Base-by-base conservation (phyloP, 257 asterid species). In the Nicotiana noctiflora region DNA sequence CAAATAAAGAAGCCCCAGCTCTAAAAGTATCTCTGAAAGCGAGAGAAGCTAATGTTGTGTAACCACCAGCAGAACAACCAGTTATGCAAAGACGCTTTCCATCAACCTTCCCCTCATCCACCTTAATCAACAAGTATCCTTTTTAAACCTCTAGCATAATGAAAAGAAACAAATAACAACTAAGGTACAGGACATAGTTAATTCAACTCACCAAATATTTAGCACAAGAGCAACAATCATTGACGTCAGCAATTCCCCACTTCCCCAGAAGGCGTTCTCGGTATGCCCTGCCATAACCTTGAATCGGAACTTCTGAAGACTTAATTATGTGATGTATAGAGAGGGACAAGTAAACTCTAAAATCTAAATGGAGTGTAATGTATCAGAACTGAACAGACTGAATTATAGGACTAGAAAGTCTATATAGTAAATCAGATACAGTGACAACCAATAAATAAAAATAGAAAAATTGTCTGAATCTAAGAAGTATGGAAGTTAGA, bases 41-140 rank as follows among this genome's bases (percentile, higher is more conserved):
- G 84, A 93, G 97, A 44, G 98, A 92, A 52, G 98, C 98, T 62
- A 95, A 83, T 82, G 98, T 93, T 77, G 99, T 93, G 90, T 91
- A 95, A 64, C 98, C 99, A 81, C 99, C 98, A 67, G 98, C 98
- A 87, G 99, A 95, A 81, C 97, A 97, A 75, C 99, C 97, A 14
- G 95, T 89, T 76, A 95, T 93, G 83, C 99, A 95, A 72, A 95
- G 86, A 75, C 97, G 90, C 79, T 89, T 87, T 21, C 91, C 90
- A 80, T 95, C 99, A 65, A 90, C 98, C 85, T 90, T 93, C 82
- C 97, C 98, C 70, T 86, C 85, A 63, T 89, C 92, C 82, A 87
- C 98, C 99, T 95, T 67, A 53, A 32, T 81, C 81, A 80, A 79
- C 75, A 83, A 83, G 57, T 6, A 63, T 17, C 18, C 62, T 72